Evolutionary conservation across 2,329 filamentous ascomycete genomes (phyloP).

Genomic region (Phoma sp.): DNA sequence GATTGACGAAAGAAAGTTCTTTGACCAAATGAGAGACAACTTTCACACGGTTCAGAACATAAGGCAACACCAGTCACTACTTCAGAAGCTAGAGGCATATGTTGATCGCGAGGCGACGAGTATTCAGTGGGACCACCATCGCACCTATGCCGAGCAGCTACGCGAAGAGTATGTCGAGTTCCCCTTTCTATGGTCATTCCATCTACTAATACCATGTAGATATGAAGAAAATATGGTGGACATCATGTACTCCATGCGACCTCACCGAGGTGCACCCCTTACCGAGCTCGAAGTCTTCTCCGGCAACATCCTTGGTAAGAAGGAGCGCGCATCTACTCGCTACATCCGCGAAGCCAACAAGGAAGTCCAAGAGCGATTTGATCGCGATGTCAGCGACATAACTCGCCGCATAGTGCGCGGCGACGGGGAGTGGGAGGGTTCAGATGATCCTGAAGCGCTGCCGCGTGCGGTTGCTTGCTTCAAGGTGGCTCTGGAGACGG

Average conservation of each 20-base stretch:
- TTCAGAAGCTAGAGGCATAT: constrained; percentile 51
- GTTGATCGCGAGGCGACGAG: constrained; percentile 49
- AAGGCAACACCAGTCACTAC: constrained; percentile 25
- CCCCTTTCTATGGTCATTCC: too few species aligned
- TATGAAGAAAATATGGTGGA: constrained; percentile 62
- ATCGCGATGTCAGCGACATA: constrained; percentile 53
- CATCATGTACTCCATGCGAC: constrained; percentile 53
- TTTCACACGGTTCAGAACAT: constrained; percentile 16
- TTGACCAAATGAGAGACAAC: constrained; percentile 33
- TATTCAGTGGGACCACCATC: constrained; percentile 51
- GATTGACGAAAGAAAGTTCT: constrained; percentile 76
- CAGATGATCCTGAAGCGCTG: constrained; percentile 50
- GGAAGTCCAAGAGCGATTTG: constrained; percentile 51
- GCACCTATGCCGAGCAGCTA: constrained; percentile 52
- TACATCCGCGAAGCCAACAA: constrained; percentile 38
- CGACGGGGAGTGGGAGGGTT: constrained; percentile 33
- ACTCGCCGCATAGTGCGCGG: constrained; percentile 55
- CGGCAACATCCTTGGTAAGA: constrained; percentile 64
- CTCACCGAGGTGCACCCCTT: constrained; percentile 38
- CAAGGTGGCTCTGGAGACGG: constrained; percentile 49
- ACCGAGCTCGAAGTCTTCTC: constrained; percentile 58
- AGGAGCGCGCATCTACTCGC: constrained; percentile 47
- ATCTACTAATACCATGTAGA: constrained; percentile 28
- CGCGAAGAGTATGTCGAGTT: constrained; percentile 40
- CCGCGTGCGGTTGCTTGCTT: constrained; percentile 61